Conservation (phyloP, 768 basidiomycete genomes). For the Mycena haematopus region DNA sequence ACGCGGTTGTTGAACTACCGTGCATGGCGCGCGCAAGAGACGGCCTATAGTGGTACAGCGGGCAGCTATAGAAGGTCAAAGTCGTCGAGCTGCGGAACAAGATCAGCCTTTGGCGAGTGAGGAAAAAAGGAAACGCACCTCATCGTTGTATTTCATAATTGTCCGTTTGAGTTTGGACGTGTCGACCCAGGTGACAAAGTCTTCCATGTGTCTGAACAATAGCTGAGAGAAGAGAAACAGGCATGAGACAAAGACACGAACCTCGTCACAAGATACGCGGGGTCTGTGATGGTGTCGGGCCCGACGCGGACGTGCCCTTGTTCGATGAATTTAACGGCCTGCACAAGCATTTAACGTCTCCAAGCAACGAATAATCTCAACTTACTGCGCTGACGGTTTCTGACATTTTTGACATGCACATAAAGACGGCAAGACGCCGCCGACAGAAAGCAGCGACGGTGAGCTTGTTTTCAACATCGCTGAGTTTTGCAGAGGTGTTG, state of each 20-base stretch:
- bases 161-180: slow-evolving; percentile 96
- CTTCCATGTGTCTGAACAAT: slow-evolving; percentile 90
- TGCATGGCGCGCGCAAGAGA: not conserved
- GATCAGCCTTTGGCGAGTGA: slow-evolving; percentile 24
- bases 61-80: slow-evolving; percentile 76
- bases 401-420: slow-evolving; percentile 93
- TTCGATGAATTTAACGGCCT: slow-evolving; percentile 98
- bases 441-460: slow-evolving; percentile 96
- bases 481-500: slow-evolving; percentile 84
- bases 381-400: slow-evolving; percentile 93
- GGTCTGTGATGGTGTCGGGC: slow-evolving; percentile 94
- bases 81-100: slow-evolving; percentile 80
- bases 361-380: slow-evolving; percentile 28
- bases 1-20: too few relatives aligned
- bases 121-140: slow-evolving; percentile 53
- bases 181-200: slow-evolving; percentile 99
- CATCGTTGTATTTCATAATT: slow-evolving; percentile 95
- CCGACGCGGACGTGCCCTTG: slow-evolving; percentile 98
- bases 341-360: not conserved
- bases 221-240: not conserved
- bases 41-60: not conserved
- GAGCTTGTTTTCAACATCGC: slow-evolving; percentile 95
- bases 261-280: slow-evolving; percentile 94
- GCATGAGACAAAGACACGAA: slow-evolving; percentile 36
- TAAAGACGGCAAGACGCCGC: slow-evolving; percentile 88